phyloP scores from a whole-genome alignment of 768 basidiomycete genomes.

The Mycena polygramma region DNA sequence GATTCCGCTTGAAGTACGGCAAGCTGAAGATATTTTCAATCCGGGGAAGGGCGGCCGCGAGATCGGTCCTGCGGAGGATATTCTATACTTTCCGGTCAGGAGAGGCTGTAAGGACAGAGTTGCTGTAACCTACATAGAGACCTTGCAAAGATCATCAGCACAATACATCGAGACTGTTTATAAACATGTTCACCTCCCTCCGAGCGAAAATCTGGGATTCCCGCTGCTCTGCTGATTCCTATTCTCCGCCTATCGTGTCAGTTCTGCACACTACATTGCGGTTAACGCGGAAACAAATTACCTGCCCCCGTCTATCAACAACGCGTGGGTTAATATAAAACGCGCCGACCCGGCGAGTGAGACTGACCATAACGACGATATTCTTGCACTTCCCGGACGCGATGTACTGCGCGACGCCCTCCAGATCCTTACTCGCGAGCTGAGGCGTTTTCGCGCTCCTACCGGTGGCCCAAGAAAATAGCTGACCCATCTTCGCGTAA shows the following conservation, averaged over 20 bases:
- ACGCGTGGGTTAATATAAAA: no score
- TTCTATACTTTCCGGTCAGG: neutral
- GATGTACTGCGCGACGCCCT: conserved; percentile 28
- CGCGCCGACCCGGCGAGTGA: no score
- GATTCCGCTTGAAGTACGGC: conserved; percentile 29
- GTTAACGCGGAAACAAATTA: neutral
- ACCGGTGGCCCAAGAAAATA: conserved; percentile 20
- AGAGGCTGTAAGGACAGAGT: neutral
- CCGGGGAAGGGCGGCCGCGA: conserved; percentile 5
- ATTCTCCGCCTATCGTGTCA: no score
- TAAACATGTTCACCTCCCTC: conserved; percentile 14
- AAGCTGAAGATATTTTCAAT: conserved; percentile 23
- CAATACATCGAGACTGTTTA: no score
- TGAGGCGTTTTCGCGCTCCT: neutral
- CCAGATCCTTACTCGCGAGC: conserved; percentile 24
- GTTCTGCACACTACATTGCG: no score
- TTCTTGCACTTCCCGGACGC: conserved; percentile 29
- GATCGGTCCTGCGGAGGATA: conserved; percentile 12
- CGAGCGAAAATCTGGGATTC: conserved; percentile 26
- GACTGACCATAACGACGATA: conserved; percentile 21
- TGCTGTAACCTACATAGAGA: conserved; percentile 14
- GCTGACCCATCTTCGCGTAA: conserved; percentile 11
- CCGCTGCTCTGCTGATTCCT: conserved; percentile 30
- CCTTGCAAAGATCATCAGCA: conserved; percentile 1
- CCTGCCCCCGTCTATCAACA: conserved; percentile 1